Evolutionary conservation across 768 basidiomycete genomes (phyloP).

Genomic region (Termitomyces eurrhizus): DNA sequence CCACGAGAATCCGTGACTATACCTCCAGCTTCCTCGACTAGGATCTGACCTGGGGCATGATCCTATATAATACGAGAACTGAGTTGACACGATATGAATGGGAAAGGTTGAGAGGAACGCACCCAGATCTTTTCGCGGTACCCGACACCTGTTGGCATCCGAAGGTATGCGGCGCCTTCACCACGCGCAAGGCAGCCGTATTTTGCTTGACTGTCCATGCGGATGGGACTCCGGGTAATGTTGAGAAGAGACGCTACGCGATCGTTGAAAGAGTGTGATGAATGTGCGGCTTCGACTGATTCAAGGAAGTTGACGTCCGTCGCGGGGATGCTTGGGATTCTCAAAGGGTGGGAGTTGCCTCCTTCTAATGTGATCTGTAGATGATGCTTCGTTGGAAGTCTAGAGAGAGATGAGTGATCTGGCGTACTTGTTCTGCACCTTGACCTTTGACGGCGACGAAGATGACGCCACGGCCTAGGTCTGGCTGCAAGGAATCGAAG

Average conservation of each 20-base stretch:
- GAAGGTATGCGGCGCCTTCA: constrained; percentile 78
- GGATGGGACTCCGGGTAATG: constrained; percentile 59
- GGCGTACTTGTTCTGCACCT: constrained; percentile 67
- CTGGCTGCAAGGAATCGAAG: constrained; percentile 44
- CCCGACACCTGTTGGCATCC: constrained; percentile 73
- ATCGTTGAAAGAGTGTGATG: constrained; percentile 83
- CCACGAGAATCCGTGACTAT: constrained; percentile 85
- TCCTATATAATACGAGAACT: constrained; percentile 45
- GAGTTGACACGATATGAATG: neutral
- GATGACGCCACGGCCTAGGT: constrained; percentile 69
- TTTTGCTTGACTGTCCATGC: constrained; percentile 98
- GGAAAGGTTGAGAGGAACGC: constrained; percentile 15
- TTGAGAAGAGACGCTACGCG: constrained; percentile 64
- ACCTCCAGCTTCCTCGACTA: constrained; percentile 89
- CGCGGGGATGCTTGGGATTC: constrained; percentile 47
- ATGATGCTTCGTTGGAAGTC: neutral
- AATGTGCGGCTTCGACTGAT: constrained; percentile 89
- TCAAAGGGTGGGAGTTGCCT: constrained; percentile 42
- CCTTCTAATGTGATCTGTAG: constrained; percentile 51
- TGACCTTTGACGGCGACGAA: constrained; percentile 87
- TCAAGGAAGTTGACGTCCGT: constrained; percentile 72
- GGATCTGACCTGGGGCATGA: constrained; percentile 81
- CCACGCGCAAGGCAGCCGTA: constrained; percentile 85
- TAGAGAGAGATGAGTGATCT: neutral
- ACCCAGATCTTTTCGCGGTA: constrained; percentile 99